Evolutionary conservation across 169 alveolate genomes (phyloP).

Genomic region (Besnoitia besnoiti): DNA sequence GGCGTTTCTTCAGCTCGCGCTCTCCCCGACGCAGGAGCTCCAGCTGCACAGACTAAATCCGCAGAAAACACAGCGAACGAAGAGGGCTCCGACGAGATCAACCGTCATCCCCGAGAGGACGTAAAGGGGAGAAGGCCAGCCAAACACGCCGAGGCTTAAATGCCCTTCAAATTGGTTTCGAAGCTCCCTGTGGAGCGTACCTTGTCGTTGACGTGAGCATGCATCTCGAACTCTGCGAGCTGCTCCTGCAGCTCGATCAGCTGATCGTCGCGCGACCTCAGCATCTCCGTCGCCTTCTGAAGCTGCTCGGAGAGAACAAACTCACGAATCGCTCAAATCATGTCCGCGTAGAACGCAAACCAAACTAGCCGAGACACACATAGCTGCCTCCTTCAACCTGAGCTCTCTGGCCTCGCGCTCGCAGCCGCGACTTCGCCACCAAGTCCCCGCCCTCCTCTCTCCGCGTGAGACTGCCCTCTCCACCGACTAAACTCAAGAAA

Average conservation of each 20-base stretch:
- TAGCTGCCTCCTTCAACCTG: too few relatives aligned
- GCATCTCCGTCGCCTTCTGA: not conserved
- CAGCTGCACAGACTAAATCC: not conserved
- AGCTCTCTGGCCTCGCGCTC: too few relatives aligned
- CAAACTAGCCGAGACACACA: too few relatives aligned
- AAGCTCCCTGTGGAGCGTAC: not conserved
- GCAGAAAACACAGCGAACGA: not conserved
- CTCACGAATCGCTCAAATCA: too few relatives aligned
- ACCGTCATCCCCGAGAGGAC: not conserved
- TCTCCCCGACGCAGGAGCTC: constrained; percentile 27
- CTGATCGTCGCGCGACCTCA: not conserved
- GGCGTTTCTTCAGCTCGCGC: constrained; percentile 8
- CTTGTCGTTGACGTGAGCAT: not conserved
- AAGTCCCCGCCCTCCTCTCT: too few relatives aligned
- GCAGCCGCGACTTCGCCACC: too few relatives aligned
- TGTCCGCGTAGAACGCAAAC: too few relatives aligned
- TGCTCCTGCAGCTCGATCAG: constrained; percentile 2
- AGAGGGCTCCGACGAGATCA: not conserved
- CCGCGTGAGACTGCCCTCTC: too few relatives aligned
- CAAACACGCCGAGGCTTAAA: not conserved
- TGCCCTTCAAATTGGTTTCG: not conserved
- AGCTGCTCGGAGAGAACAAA: too few relatives aligned
- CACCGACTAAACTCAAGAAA: too few relatives aligned
- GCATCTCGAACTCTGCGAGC: not conserved
- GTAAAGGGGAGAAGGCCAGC: not conserved